Base-by-base conservation (phyloP, 306 rosid species). In the Geum urbanum region DNA sequence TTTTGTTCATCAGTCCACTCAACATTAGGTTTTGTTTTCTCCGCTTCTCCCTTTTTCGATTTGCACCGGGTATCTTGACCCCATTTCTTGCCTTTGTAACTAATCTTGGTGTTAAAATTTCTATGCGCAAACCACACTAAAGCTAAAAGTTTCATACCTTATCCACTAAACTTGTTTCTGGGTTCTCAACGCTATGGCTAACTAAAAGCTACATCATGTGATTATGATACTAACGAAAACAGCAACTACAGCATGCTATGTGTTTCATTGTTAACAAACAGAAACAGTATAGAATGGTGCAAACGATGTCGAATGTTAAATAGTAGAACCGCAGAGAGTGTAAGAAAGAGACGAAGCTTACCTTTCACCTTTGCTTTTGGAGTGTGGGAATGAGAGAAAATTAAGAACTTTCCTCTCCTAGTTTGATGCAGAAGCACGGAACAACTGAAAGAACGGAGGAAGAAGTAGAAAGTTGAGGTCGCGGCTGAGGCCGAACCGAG, bases 1-100 rank as follows among this genome's bases (percentile, higher is more conserved):
- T 65, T 79, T 69, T 79, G 88, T 58, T 83, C 69, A 39, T 86
- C 80, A 45, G 81, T 83, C 91, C 91, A 83, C 55, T 78, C 20
- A 57, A 66, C 57, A 65, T n/a, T 69, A 8, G 60, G 7, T 71
- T 62, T 35, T 15, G 52, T 18, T 16, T 69, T 52, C 45, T 39
- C 48, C 18, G 40, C 45, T 35, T 69, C 78, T 35, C 49, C 67
- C 67, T 58, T 62, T 40, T 69, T 69, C 14, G 61, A 0, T 13
- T 52, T 68, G 13, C 20, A 20, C 37, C 27, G 49, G 14, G 14
- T 49, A 24, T 39, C 46, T n/a, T 56, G 68, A 63, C 22, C 9
- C 63, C 59, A 54, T 11, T 58, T 24, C 32, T 18, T 41, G 64
- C 51, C 37, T 50, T 62, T 75, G 32, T 40, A 66, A 65, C 18